Percentiles rank a stretch among this genome's conserved stretches.
These are phyloP conservation scores for Microcos paniculata DNA, from an alignment of 345 rosid species.

Conservation along the genomic window DNA sequence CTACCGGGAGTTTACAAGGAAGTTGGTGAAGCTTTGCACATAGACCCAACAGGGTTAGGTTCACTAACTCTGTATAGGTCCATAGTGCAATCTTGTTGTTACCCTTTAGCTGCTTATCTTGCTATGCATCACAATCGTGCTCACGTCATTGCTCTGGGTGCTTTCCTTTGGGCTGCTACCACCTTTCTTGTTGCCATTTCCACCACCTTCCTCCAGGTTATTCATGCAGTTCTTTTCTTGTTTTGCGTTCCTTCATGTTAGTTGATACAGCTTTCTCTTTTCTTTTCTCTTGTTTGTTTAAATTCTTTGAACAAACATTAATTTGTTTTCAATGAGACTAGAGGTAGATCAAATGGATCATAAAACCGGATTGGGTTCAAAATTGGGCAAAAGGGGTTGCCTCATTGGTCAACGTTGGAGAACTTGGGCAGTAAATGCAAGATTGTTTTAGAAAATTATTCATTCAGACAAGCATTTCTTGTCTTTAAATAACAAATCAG, in stretches of 20 bases:
- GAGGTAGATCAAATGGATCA: neutral
- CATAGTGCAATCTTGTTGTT: constrained; percentile 56
- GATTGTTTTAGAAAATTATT: no score
- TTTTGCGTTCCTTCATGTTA: neutral
- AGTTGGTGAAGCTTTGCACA: constrained; percentile 55
- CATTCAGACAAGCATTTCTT: neutral
- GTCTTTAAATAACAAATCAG: neutral
- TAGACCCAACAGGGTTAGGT: constrained; percentile 63
- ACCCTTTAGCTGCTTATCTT: constrained; percentile 73
- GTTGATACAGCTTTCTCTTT: constrained; percentile 10
- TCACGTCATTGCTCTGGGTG: constrained; percentile 68
- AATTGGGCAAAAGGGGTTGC: neutral
- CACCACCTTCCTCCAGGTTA: constrained; percentile 61
- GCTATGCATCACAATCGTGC: constrained; percentile 54
- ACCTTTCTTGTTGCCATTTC: constrained; percentile 67
- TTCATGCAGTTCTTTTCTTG: neutral
- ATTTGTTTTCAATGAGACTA: neutral
- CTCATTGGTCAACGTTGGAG: no score
- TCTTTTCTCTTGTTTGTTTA: neutral
- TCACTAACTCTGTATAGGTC: constrained; percentile 59
- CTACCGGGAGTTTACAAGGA: constrained; percentile 74
- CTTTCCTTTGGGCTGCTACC: constrained; percentile 68
- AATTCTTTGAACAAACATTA: neutral
- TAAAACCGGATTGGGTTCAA: neutral
- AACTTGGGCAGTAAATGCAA: no score